Evolutionary conservation across 2,329 filamentous ascomycete species (phyloP).

Genomic region (Phialocephala subalpina): DNA sequence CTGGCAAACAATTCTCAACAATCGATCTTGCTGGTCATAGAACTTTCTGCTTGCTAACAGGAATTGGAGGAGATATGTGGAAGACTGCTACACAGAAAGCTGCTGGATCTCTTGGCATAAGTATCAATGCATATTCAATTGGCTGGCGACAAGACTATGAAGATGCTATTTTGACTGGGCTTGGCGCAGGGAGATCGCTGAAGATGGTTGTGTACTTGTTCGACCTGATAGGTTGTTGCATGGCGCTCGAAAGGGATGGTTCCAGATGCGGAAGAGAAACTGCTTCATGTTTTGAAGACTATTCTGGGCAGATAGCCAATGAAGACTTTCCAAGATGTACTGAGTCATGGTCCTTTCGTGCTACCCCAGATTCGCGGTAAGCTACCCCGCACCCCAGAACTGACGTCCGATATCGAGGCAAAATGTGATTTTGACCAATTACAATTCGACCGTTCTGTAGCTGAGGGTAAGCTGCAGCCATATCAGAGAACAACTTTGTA

Average conservation of each 20-base stretch:
- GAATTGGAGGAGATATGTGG: slow-evolving; percentile 64
- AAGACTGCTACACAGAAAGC: slow-evolving; percentile 55
- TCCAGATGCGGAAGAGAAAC: slow-evolving; percentile 18
- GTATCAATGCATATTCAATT: slow-evolving; percentile 58
- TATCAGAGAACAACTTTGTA: no score
- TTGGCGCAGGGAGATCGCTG: slow-evolving; percentile 58
- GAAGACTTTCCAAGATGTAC: no score
- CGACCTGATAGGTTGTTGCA: slow-evolving; percentile 60
- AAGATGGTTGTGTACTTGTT: slow-evolving; percentile 64
- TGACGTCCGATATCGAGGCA: background rate
- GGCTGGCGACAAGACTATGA: slow-evolving; percentile 67
- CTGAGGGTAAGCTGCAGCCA: no score
- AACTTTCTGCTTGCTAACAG: slow-evolving; percentile 58
- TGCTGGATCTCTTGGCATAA: slow-evolving; percentile 49
- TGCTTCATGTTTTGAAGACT: slow-evolving; percentile 28
- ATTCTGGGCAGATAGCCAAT: slow-evolving; percentile 25
- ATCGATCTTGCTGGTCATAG: slow-evolving; percentile 67
- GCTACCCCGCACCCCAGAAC: slow-evolving; percentile 9
- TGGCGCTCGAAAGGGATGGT: slow-evolving; percentile 33
- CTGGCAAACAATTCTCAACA: slow-evolving; percentile 58
- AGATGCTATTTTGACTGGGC: slow-evolving; percentile 71
- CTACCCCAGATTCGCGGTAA: background rate
- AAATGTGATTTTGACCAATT: background rate
- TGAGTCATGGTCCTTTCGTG: background rate
- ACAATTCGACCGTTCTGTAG: slow-evolving; percentile 9